Evolutionary conservation across 129 eudicot species (phyloP).

Genomic region (Ambrosia trifida): DNA sequence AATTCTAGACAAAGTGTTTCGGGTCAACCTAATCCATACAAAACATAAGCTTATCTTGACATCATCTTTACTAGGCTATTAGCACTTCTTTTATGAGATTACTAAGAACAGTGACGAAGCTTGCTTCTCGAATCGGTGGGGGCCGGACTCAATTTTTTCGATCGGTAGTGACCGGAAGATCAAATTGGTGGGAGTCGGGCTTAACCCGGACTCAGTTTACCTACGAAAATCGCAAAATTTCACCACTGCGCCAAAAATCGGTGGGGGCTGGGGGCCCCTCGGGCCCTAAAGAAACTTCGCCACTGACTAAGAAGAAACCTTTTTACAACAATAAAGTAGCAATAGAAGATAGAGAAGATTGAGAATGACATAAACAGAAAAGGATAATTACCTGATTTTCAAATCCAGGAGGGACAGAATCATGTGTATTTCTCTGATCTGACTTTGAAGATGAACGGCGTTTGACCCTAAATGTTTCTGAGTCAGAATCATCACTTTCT

Average conservation of each 20-base stretch:
- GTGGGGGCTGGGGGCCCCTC: too few relatives aligned
- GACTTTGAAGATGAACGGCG: conserved; percentile 63
- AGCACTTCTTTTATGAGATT: neutral
- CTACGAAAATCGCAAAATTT: too few relatives aligned
- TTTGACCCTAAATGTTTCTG: conserved; percentile 87
- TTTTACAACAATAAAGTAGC: neutral
- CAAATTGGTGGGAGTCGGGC: too few relatives aligned
- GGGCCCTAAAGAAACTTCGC: too few relatives aligned
- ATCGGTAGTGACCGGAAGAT: too few relatives aligned
- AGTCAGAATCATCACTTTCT: conserved; percentile 82
- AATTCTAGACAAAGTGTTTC: neutral
- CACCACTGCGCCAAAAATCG: too few relatives aligned
- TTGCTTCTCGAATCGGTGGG: too few relatives aligned
- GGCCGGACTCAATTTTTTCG: too few relatives aligned
- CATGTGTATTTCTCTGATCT: conserved; percentile 40
- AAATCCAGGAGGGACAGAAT: conserved; percentile 28
- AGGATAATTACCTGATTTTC: conserved; percentile 58
- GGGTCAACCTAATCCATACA: neutral
- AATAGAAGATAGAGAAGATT: neutral
- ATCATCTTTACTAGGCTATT: neutral
- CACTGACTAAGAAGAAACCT: too few relatives aligned
- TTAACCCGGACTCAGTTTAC: too few relatives aligned
- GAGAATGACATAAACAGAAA: neutral
- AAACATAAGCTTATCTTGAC: neutral
- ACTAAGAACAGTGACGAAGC: too few relatives aligned